Evolutionary conservation across 1,139 yeast species (phyloP), one percentile per base, ranked within the genome.

Genomic region (Scheffersomyces segobiensis): DNA sequence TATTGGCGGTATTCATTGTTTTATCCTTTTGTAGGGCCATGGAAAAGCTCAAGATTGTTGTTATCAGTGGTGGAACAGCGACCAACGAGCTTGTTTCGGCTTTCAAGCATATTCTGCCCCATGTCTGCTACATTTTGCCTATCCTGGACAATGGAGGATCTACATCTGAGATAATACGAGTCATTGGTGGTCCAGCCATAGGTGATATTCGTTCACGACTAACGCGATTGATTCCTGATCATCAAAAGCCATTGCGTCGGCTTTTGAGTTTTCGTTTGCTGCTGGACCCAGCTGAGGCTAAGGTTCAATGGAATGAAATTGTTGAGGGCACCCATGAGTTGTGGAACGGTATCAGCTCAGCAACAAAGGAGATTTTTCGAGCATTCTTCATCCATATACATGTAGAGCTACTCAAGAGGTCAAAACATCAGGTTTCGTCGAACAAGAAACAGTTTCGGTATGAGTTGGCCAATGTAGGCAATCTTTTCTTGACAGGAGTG

Each of bases 131-230:
- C 65, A 80, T 93, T 1, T 75, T 93, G 50, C 98, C 98, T 0
- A 86, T 93, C 14, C 88, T 92, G 57, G 98, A 93, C 70, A 93
- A 93, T 69, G 98, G 98, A 24, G 98, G 98, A 0, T 92, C 97
- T 0, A 92, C 98, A 0, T 89, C 96, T 39, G 98, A 93, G 73
- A 82, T 93, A 47, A 81, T 93, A n/a, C 76, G 98, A 18, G 93
- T 93, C 1, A 81, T 93, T 21, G 97, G 97, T 1, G 98, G 98
- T 0, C 97, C 97, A 1, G 98, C 98, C 0, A 91, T 93, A 58
- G 98, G 98, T 1, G 98, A 93, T 68, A 82, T 93, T 5, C 76
- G 98, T 54, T 91, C 97, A 0, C 73, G 98, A 56, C 80, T 93
- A 50, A 90, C 93, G 0, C 74, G 96, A 57, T 75, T 93, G 57